A percentile compares a stretch with the other conserved stretches of the same genome.
Evolutionary conservation across 2,329 filamentous ascomycete species (phyloP).

Genomic region (Cercospora beticola): DNA sequence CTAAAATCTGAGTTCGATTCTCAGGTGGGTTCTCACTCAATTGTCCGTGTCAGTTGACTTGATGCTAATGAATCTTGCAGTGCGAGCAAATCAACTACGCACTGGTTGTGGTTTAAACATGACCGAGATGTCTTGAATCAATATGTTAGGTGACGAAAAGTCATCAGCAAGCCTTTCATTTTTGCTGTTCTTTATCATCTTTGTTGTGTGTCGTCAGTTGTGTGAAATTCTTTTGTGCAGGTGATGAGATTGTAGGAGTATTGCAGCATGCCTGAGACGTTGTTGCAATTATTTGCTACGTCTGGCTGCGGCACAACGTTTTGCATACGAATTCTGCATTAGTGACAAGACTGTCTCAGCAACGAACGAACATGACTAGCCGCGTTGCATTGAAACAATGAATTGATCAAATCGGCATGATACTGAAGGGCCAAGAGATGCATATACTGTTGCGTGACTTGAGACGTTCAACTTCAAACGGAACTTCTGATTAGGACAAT

Average conservation of each 20-base stretch:
- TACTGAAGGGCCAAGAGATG: neutral
- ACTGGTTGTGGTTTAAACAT: neutral
- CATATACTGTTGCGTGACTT: neutral
- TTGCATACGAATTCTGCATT: neutral
- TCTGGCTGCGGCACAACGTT: neutral
- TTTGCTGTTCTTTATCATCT: neutral
- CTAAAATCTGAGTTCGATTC: constrained; percentile 5
- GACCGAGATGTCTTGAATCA: neutral
- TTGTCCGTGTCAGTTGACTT: neutral
- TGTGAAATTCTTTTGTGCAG: neutral
- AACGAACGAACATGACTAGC: neutral
- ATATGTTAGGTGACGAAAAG: neutral
- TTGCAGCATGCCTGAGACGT: neutral
- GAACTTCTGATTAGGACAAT: neutral
- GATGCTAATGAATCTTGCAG: neutral
- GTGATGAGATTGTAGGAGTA: no score
- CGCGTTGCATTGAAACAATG: neutral
- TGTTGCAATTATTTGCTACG: neutral
- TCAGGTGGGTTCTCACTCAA: neutral
- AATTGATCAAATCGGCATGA: neutral
- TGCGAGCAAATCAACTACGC: neutral
- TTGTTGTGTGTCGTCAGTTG: no score
- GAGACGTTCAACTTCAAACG: neutral
- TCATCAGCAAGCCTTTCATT: neutral
- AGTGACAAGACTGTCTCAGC: neutral